A percentile compares a stretch with the other conserved stretches of the same genome.
Conservation (phyloP, 371 early-diverging fungal species). For the Zopfochytrium polystomum region DNA sequence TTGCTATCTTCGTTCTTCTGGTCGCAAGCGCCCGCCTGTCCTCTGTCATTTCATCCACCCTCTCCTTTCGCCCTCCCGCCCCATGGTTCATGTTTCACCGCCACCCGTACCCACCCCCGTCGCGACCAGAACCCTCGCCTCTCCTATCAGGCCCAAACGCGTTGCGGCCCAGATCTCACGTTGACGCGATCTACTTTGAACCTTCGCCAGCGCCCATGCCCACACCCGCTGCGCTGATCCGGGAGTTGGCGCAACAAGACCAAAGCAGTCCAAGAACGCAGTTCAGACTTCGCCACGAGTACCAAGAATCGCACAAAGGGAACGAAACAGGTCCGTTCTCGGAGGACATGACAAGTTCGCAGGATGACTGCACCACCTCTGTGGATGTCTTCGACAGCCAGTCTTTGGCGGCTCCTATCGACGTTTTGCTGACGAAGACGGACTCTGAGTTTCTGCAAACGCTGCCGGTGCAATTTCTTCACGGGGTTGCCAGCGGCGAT, state of each 20-base stretch:
- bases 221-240: neutral
- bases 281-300: neutral
- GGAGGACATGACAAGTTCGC: neutral
- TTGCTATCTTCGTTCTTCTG: slow-evolving; percentile 15
- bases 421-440: neutral
- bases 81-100: neutral
- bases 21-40: slow-evolving; percentile 20
- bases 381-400: slow-evolving; percentile 6
- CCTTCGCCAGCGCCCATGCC: neutral
- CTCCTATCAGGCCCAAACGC: neutral
- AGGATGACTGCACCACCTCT: neutral
- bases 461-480: slow-evolving; percentile 21
- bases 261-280: too few species aligned
- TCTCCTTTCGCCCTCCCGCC: neutral
- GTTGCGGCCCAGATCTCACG: neutral
- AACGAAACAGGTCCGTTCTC: slow-evolving; percentile 8
- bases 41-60: slow-evolving; percentile 10
- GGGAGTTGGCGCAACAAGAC: too few species aligned
- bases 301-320: neutral
- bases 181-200: neutral
- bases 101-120: neutral
- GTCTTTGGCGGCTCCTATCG: neutral
- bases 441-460: neutral
- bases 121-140: neutral
- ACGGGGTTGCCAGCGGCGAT: slow-evolving; percentile 42